Conservation (phyloP, 1,139 yeast species). For the Torulaspora pretoriensis region DNA sequence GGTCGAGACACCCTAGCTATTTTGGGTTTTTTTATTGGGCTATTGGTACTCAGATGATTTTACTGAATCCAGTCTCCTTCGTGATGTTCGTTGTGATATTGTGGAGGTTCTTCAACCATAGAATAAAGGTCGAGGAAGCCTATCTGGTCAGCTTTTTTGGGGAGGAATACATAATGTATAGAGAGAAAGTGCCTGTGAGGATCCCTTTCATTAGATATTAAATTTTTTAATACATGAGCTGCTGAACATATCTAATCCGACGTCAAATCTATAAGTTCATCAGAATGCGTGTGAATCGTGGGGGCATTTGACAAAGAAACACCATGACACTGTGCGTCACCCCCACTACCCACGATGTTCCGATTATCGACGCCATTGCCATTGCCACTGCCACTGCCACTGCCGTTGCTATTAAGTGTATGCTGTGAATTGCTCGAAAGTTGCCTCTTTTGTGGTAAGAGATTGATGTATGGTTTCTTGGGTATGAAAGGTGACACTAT, state of each 20-base stretch:
- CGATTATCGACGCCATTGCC: too few species aligned
- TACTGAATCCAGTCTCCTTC: constrained; percentile 58
- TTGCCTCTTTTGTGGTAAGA: constrained; percentile 22
- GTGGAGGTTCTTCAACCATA: constrained; percentile 59
- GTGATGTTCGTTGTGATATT: constrained; percentile 48
- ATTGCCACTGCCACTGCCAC: not conserved
- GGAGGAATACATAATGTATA: constrained; percentile 53
- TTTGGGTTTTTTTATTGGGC: constrained; percentile 95
- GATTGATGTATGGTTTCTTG: constrained; percentile 19
- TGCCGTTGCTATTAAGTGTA: constrained; percentile 4
- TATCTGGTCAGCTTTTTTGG: constrained; percentile 67
- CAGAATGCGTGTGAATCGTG: constrained; percentile 7
- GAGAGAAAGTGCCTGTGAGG: constrained; percentile 46
- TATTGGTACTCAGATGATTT: constrained; percentile 69
- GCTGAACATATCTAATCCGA: constrained; percentile 21
- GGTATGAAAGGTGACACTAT: constrained; percentile 26
- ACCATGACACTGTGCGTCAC: constrained; percentile 1
- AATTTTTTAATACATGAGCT: constrained; percentile 5
- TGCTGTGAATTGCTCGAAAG: constrained; percentile 6
- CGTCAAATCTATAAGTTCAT: constrained; percentile 31
- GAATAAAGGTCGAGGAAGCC: constrained; percentile 70
- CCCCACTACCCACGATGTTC: not conserved
- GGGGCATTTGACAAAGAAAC: constrained; percentile 1
- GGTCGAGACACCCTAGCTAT: constrained; percentile 82
- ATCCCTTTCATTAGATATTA: constrained; percentile 56